A percentile compares a stretch with the other conserved stretches of the same genome.
phyloP scores from a whole-genome alignment of 139 green algal genomes.

The Eudorina sp. region DNA sequence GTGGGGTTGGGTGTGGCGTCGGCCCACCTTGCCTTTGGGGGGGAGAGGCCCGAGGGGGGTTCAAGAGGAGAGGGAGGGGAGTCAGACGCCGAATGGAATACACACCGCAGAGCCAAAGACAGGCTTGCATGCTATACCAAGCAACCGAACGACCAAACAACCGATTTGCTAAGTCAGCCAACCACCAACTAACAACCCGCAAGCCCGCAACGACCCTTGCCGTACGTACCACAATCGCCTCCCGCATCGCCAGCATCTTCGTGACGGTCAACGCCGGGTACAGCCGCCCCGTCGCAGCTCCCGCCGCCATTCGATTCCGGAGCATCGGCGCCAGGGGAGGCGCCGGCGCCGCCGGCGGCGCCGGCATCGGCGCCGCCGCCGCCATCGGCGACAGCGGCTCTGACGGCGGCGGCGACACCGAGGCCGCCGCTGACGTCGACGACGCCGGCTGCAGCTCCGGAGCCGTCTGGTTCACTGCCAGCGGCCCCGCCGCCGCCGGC shows the following conservation, averaged over 20 bases:
- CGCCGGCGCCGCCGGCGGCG: background rate
- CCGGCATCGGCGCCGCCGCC: background rate
- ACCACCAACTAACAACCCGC: no score
- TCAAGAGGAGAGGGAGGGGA: no score
- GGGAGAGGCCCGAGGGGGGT: no score
- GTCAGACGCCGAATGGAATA: no score
- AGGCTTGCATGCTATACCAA: no score
- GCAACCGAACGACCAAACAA: no score
- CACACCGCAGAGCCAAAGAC: no score
- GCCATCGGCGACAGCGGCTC: background rate
- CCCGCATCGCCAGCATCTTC: constrained; percentile 1
- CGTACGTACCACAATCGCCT: background rate
- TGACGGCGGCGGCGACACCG: background rate
- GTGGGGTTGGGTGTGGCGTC: background rate
- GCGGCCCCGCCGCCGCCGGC: no score
- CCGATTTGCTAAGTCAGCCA: no score
- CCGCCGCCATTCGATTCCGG: background rate
- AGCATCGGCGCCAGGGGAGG: background rate
- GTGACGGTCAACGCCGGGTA: background rate
- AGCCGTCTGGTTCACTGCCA: no score
- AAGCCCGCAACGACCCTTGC: no score
- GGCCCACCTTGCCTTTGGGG: background rate
- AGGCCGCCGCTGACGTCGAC: background rate
- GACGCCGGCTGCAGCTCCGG: no score
- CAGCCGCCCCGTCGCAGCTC: background rate